phyloP scores from a whole-genome alignment of 306 rosid genomes.

The Cicer yamashitae region DNA sequence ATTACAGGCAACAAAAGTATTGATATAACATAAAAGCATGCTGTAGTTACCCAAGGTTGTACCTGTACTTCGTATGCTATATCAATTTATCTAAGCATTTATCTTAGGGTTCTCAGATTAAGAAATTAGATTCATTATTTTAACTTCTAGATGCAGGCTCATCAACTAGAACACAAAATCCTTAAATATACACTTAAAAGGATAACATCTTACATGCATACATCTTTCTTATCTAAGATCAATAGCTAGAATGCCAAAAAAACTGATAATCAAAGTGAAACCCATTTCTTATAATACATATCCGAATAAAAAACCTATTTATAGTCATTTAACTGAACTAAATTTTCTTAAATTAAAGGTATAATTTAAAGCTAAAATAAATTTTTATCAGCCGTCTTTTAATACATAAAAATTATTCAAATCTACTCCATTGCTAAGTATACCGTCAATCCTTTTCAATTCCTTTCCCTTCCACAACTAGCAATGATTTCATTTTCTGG shows the following conservation, averaged over 20 bases:
- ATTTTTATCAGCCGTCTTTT: not conserved
- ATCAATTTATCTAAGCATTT: constrained; percentile 19
- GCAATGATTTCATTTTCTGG: constrained; percentile 26
- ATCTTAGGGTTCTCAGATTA: constrained; percentile 32
- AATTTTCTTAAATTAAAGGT: constrained; percentile 14
- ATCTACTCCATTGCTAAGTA: constrained; percentile 30
- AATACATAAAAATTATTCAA: constrained; percentile 24
- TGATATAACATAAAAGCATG: constrained; percentile 21
- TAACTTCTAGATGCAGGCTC: constrained; percentile 34
- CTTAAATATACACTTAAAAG: constrained; percentile 23
- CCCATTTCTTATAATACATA: not conserved
- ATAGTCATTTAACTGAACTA: constrained; percentile 6
- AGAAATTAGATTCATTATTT: constrained; percentile 21
- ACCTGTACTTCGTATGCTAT: constrained; percentile 25
- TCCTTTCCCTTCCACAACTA: constrained; percentile 34
- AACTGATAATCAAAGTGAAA: constrained; percentile 14
- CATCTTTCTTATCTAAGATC: constrained; percentile 19
- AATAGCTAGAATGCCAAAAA: constrained; percentile 32
- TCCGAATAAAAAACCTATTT: constrained; percentile 28
- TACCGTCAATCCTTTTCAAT: constrained; percentile 23
- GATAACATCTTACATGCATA: constrained; percentile 18
- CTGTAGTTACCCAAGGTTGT: constrained; percentile 14
- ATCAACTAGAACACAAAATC: constrained; percentile 37
- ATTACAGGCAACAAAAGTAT: constrained; percentile 34
- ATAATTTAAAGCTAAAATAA: constrained; percentile 11